Base-by-base conservation (phyloP, 139 green algal genomes). In the Trebouxia sp. region DNA sequence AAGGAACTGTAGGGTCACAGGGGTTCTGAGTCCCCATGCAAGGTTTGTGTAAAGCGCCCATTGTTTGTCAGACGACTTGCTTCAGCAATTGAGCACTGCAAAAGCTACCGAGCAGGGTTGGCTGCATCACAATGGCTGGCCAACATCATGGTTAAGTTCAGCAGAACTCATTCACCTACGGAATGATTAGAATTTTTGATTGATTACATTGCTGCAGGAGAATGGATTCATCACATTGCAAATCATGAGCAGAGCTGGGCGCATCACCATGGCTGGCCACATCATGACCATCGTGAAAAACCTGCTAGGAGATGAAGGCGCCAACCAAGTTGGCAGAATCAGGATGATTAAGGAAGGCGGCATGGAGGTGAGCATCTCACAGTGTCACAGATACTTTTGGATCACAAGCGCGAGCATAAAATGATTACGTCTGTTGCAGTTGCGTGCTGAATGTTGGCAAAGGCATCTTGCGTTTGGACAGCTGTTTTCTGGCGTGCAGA, bases 141-240 rank as follows among this genome's bases (percentile, higher is more conserved):
- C n/a, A n/a, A n/a, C n/a, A n/a, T n/a, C n/a, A n/a, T n/a, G n/a
- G n/a, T n/a, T n/a, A n/a, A n/a, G n/a, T n/a, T n/a, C n/a, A n/a
- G n/a, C n/a, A n/a, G n/a, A n/a, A n/a, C n/a, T n/a, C n/a, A n/a
- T n/a, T n/a, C n/a, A n/a, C n/a, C n/a, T n/a, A n/a, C n/a, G n/a
- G n/a, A n/a, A n/a, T n/a, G n/a, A n/a, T n/a, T n/a, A n/a, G n/a
- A 28, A 72, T 35, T 41, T 11, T 38, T 24, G 22, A 72, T 37
- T 7, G 4, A 42, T 6, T 28, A 45, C 55, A 6, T 20, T 79
- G 74, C 30, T 91, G 3, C 87, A 92, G 78, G 89, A 98, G 85
- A 80, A 90, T 80, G 94, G 93, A 22, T 50, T 86, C 37, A 72
- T 88, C 12, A 97, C 93, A 37, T 45, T 95, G 76, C 83, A 87